A percentile compares a stretch with the other conserved stretches of the same genome.
Evolutionary conservation across 805 yeast species (phyloP).

Genomic region (Diddensiella santjacobensis): DNA sequence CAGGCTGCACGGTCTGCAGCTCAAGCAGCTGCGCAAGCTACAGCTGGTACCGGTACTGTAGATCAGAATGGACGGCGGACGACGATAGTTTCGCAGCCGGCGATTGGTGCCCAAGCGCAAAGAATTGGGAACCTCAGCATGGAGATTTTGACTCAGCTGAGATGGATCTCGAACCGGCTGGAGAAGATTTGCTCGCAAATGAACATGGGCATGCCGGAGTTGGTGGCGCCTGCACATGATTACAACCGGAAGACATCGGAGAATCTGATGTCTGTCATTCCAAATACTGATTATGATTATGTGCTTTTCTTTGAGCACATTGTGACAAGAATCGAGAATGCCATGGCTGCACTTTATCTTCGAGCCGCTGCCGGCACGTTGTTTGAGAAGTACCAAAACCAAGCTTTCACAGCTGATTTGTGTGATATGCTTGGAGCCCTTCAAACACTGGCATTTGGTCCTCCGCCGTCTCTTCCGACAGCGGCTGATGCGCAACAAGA

Average conservation of each 20-base stretch:
- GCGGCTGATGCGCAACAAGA: no score
- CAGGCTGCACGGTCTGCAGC: background rate
- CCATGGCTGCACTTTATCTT: conserved; percentile 28
- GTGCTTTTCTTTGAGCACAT: conserved; percentile 28
- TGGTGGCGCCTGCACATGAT: conserved; percentile 5
- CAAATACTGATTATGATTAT: conserved; percentile 27
- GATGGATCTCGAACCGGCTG: conserved; percentile 23
- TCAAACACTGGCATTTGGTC: background rate
- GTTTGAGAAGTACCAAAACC: conserved; percentile 3
- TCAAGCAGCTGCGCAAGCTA: background rate
- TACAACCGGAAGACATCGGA: conserved; percentile 18
- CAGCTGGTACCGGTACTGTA: background rate
- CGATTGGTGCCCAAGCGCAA: conserved; percentile 5
- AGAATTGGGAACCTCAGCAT: conserved; percentile 20
- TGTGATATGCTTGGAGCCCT: conserved; percentile 5
- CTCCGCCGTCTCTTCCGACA: no score
- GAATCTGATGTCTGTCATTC: conserved; percentile 16
- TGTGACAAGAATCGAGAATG: conserved; percentile 33
- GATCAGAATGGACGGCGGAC: background rate
- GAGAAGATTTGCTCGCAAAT: conserved; percentile 25
- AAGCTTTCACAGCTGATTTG: conserved; percentile 8
- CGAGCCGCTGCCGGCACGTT: conserved; percentile 17
- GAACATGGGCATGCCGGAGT: conserved; percentile 15
- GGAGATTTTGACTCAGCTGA: conserved; percentile 16
- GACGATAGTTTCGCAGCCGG: background rate